phyloP scores from a whole-genome alignment of 2,329 filamentous ascomycete species.

The Colletotrichum sidae region DNA sequence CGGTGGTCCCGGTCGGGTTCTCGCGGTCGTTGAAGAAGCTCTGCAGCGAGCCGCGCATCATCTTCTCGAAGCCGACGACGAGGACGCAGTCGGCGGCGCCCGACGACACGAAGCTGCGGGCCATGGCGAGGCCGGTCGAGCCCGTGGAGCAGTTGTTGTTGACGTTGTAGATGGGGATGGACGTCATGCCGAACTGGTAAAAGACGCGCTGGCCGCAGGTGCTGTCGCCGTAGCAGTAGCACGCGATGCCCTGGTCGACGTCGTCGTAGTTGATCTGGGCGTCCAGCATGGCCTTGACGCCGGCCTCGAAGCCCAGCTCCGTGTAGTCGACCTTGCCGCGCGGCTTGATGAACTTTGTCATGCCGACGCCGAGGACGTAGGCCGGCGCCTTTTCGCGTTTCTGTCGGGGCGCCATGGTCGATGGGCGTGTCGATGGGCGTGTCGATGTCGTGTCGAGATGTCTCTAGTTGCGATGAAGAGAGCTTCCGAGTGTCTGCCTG shows the following conservation, averaged over 20 bases:
- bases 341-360: conserved; percentile 99
- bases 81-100: conserved; percentile 89
- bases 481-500: neutral
- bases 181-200: conserved; percentile 98
- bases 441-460: neutral
- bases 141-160: conserved; percentile 99
- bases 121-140: conserved; percentile 90
- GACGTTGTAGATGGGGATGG: conserved; percentile 96
- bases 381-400: conserved; percentile 61
- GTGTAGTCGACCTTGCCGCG: conserved; percentile 94
- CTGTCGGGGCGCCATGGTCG: conserved; percentile 60
- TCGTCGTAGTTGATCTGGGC: conserved; percentile 97
- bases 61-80: conserved; percentile 97
- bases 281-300: conserved; percentile 85
- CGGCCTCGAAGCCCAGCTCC: conserved; percentile 92
- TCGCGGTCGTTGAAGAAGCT: conserved; percentile 86
- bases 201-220: conserved; percentile 97
- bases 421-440: conserved; percentile 36
- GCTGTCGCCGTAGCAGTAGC: conserved; percentile 97
- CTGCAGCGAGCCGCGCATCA: conserved; percentile 91
- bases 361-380: conserved; percentile 97
- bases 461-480: neutral
- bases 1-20: conserved; percentile 80
- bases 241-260: conserved; percentile 94
- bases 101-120: conserved; percentile 79